Evolutionary conservation across 306 rosid genomes (phyloP).

Genomic region (Gastrolobium bilobum): DNA sequence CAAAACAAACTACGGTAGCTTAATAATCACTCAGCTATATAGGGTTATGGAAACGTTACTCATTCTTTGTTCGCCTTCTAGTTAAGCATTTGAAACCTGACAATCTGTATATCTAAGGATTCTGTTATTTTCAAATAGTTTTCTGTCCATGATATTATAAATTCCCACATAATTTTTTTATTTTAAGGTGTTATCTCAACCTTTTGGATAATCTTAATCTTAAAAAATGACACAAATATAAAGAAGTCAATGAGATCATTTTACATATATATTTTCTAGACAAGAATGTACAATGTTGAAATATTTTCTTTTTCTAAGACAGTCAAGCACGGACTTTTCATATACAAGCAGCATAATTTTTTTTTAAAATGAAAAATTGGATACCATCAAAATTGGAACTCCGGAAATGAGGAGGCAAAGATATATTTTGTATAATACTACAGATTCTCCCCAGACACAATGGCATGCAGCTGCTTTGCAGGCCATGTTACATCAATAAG

Average conservation of each 20-base stretch:
- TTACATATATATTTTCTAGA: slow-evolving; percentile 31
- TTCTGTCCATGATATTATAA: neutral
- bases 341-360: neutral
- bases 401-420: neutral
- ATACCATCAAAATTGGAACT: slow-evolving; percentile 19
- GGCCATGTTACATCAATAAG: slow-evolving; percentile 73
- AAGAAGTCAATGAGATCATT: slow-evolving; percentile 22
- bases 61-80: too few relatives aligned
- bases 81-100: too few relatives aligned
- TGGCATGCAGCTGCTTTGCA: slow-evolving; percentile 66
- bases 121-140: neutral
- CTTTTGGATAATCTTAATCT: neutral
- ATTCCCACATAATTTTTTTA: neutral
- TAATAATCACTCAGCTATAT: too few relatives aligned
- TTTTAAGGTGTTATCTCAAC: neutral
- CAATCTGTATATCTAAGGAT: too few relatives aligned
- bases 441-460: slow-evolving; percentile 53
- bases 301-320: slow-evolving; percentile 17
- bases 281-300: slow-evolving; percentile 33
- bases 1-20: too few relatives aligned
- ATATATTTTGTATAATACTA: slow-evolving; percentile 40
- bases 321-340: slow-evolving; percentile 3
- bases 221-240: slow-evolving; percentile 12
- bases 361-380: slow-evolving; percentile 5
- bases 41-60: too few relatives aligned